A percentile compares a stretch with the other conserved stretches of the same genome.
phyloP scores from a whole-genome alignment of 805 yeast species.

The Sugiyamaella smithiae region DNA sequence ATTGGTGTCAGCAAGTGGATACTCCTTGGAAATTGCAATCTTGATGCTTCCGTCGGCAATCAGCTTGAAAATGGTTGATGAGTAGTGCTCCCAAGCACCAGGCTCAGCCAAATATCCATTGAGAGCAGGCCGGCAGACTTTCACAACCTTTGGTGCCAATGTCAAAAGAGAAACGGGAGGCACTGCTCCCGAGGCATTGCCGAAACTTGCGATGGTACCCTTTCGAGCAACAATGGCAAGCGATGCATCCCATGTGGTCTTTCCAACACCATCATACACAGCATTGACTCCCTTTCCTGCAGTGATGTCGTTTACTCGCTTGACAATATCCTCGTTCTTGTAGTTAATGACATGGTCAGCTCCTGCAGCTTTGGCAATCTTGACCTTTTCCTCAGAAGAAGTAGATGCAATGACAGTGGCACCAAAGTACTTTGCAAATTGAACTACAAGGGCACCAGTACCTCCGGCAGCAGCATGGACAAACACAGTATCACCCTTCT shows the following conservation, averaged over 20 bases:
- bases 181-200: constrained; percentile 84
- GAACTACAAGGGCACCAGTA: constrained; percentile 71
- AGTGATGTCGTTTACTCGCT: constrained; percentile 33
- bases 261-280: constrained; percentile 42
- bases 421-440: constrained; percentile 59
- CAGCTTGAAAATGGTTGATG: constrained; percentile 38
- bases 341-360: constrained; percentile 65
- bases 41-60: constrained; percentile 50
- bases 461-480: constrained; percentile 97
- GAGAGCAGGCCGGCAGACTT: constrained; percentile 61
- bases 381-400: constrained; percentile 69
- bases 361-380: constrained; percentile 64
- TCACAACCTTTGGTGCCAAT: constrained; percentile 61
- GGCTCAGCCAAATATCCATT: constrained; percentile 49
- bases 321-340: constrained; percentile 31
- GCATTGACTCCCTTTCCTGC: constrained; percentile 33
- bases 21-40: constrained; percentile 50
- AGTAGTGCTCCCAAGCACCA: constrained; percentile 53
- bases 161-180: constrained; percentile 55
- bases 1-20: constrained; percentile 59
- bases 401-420: constrained; percentile 85
- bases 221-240: constrained; percentile 54
- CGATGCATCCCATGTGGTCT: constrained; percentile 68
- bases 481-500: constrained; percentile 67
- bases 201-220: constrained; percentile 75